Evolutionary conservation across 495 filamentous ascomycete species (phyloP), one percentile per base, ranked within the genome.

Genomic region (Jackrogersella multiformis): DNA sequence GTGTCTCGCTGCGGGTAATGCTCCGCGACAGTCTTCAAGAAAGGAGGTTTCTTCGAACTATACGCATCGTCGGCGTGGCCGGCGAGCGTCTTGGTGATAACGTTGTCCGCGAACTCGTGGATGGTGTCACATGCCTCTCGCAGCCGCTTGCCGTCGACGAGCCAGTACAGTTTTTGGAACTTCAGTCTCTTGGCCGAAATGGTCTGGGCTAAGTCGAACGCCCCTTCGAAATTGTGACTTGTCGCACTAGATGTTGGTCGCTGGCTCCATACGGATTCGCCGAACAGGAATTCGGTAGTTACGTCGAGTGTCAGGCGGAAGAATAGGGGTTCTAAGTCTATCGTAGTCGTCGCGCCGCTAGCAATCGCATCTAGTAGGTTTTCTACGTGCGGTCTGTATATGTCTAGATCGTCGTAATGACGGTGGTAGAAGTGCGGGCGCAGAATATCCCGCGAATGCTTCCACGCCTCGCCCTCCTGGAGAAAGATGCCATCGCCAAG

Each of bases 401-500:
- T 74, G 2, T 80, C 80, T 0, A 89, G 71, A 66, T 91, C 82
- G n/a, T 80, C 81, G 23, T 91, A 79, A 60, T 89, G 86, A 2
- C 85, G 77, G 2, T 83, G 80, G 1, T 76, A 79, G 64, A 92
- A 92, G 46, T 86, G 86, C 0, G 90, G 90, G 5, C 87, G 77
- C 2, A 92, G 72, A 48, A 90, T 76, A 2, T 85, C 82, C 1
- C 89, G 75, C 1, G 88, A 89, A 38, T 86, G 81, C 56, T 87
- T 84, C 91, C 90, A 94, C 9, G 66, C 74, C 18, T 77, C 74
- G 4, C 90, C 91, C 65, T 92, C 87, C 1, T 82, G 78, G 1
- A 87, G 86, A 69, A 94, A 93, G 61, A 94, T 89, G 21, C 90
- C 90, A 34, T 84, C 70, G 2, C 90, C 90, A 1, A 92, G 70